Conservation (phyloP, 257 asterid genomes). For the Cruciata laevipes region DNA sequence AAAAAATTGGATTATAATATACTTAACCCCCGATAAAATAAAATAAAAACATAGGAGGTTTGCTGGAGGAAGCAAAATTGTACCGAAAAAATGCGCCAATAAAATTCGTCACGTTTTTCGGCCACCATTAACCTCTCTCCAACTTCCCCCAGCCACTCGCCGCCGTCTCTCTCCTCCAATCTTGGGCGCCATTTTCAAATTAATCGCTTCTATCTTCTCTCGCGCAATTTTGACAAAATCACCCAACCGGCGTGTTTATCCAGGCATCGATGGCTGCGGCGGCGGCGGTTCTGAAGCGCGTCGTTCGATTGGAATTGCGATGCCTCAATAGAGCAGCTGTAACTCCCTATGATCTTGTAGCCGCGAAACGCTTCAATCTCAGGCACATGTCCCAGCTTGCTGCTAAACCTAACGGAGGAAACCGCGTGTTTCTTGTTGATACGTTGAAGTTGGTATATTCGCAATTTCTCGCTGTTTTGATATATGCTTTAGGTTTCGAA, state of each 20-base stretch:
- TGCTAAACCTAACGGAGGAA: neutral
- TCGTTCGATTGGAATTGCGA: neutral
- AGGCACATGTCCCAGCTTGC: neutral
- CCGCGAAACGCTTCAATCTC: neutral
- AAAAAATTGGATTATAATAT: no score
- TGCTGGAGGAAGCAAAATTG: slow-evolving; percentile 5
- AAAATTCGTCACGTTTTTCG: slow-evolving; percentile 1
- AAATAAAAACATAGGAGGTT: neutral
- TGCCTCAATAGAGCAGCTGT: neutral
- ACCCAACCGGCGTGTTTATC: neutral
- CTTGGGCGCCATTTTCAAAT: neutral
- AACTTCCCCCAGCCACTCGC: neutral
- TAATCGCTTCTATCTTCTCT: neutral
- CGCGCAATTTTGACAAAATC: neutral
- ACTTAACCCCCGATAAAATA: neutral
- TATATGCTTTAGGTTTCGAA: neutral
- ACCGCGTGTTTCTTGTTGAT: neutral
- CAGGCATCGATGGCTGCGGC: neutral
- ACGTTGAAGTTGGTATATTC: neutral
- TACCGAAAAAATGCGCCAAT: neutral
- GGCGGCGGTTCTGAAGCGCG: neutral
- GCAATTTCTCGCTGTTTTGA: neutral
- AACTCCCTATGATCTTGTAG: neutral
- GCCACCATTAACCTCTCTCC: neutral
- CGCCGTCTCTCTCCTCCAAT: slow-evolving; percentile 1